These are phyloP conservation scores for Rhynchosporium secalis DNA, from an alignment of 2,329 filamentous ascomycete species.

Conservation along the genomic window DNA sequence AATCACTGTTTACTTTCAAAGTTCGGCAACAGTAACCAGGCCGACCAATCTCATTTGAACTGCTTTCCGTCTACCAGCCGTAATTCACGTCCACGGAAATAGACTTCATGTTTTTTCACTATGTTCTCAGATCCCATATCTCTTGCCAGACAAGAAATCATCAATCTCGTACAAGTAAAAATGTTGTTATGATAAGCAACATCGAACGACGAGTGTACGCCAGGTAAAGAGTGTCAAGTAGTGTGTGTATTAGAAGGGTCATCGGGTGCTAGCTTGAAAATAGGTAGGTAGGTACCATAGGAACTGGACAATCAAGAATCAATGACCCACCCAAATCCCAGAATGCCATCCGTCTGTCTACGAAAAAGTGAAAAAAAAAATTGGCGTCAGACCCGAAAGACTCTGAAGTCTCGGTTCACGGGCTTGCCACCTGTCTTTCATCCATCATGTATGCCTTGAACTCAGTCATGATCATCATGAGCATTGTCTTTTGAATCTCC, in stretches of 20 bases:
- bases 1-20: not conserved
- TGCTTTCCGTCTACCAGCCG: too few relatives aligned
- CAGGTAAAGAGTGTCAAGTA: constrained; percentile 21
- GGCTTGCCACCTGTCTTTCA: constrained; percentile 7
- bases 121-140: too few relatives aligned
- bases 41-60: too few relatives aligned
- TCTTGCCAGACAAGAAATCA: too few relatives aligned
- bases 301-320: constrained; percentile 17
- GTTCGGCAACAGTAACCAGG: too few relatives aligned
- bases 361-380: constrained; percentile 19
- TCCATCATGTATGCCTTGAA: not conserved
- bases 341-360: constrained; percentile 22
- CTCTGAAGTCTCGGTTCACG: not conserved
- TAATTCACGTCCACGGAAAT: too few relatives aligned
- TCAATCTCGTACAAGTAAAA: too few relatives aligned
- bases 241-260: constrained; percentile 31
- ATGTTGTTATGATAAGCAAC: too few relatives aligned
- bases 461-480: not conserved
- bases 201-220: not conserved
- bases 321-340: constrained; percentile 12
- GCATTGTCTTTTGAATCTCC: too few relatives aligned
- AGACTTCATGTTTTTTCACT: too few relatives aligned
- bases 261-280: constrained; percentile 27
- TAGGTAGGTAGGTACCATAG: not conserved
- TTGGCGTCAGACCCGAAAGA: constrained; percentile 1